These are phyloP conservation scores for Penicillium simplicissimum DNA, from an alignment of 495 filamentous ascomycete species.

Conservation along the genomic window DNA sequence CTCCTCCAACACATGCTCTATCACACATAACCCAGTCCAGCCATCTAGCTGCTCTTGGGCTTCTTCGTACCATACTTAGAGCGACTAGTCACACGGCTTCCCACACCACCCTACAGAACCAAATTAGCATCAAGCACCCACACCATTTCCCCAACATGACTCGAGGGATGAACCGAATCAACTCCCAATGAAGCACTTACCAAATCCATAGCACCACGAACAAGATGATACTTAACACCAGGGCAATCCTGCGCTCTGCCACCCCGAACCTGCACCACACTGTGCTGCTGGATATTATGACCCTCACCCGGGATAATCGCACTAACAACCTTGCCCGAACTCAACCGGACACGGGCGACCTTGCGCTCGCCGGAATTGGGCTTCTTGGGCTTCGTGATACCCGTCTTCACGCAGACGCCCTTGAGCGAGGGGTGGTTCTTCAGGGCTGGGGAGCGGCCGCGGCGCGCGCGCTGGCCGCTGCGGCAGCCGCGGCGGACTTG, in stretches of 20 bases:
- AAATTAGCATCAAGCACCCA: conserved; percentile 13
- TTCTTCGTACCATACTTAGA: conserved; percentile 99
- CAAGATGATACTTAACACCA: conserved; percentile 92
- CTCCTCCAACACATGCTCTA: neutral
- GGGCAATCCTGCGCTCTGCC: conserved; percentile 95
- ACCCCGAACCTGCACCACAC: conserved; percentile 89
- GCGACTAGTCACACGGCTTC: conserved; percentile 74
- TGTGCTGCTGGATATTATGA: conserved; percentile 98
- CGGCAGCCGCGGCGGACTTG: conserved; percentile 72
- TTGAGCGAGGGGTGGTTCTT: conserved; percentile 78
- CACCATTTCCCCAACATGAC: neutral
- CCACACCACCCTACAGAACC: conserved; percentile 77
- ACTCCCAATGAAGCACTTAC: conserved; percentile 52
- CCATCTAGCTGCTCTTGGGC: conserved; percentile 65
- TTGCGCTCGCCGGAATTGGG: conserved; percentile 96
- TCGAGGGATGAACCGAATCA: too few relatives aligned
- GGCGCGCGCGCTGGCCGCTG: conserved; percentile 70
- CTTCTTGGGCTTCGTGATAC: conserved; percentile 93
- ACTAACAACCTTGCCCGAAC: conserved; percentile 81
- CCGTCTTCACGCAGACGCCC: conserved; percentile 91
- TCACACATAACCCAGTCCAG: conserved; percentile 4
- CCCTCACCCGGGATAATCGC: conserved; percentile 96
- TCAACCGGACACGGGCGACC: conserved; percentile 83
- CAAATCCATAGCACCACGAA: conserved; percentile 91
- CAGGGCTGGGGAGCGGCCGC: conserved; percentile 82